phyloP scores from a whole-genome alignment of 371 early-diverging fungal species.

The Apophysomyces variabilis region DNA sequence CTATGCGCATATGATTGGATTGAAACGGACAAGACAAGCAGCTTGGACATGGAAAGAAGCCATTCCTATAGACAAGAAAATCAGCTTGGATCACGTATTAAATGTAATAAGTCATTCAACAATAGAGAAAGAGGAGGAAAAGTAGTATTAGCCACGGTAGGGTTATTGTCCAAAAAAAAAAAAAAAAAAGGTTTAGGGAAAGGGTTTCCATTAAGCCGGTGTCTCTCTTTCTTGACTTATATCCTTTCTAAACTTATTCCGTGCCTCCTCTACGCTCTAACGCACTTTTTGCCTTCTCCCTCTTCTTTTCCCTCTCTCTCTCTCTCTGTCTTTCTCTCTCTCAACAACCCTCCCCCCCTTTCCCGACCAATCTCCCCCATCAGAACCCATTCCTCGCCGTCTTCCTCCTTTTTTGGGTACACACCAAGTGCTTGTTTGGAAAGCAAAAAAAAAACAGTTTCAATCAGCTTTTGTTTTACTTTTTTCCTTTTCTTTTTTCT shows the following conservation, averaged over 20 bases:
- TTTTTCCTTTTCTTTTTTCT: constrained; percentile 17
- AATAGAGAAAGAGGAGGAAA: constrained; percentile 2
- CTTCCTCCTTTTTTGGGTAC: constrained; percentile 16
- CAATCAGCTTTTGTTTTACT: constrained; percentile 9
- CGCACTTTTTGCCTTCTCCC: constrained; percentile 9
- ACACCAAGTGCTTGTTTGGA: constrained; percentile 14
- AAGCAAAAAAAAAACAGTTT: constrained; percentile 10
- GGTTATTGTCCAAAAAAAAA: not conserved
- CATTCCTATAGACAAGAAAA: constrained; percentile 10
- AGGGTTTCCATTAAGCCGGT: too few species aligned
- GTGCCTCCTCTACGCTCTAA: not conserved
- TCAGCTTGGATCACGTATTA: not conserved
- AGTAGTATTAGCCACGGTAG: not conserved
- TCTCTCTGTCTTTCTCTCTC: not conserved
- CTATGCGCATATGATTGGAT: constrained; percentile 49
- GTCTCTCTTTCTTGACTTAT: too few species aligned
- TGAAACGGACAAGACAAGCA: constrained; percentile 50
- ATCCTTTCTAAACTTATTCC: not conserved
- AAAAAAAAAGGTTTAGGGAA: not conserved
- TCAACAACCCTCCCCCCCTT: not conserved
- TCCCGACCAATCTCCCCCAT: constrained; percentile 12
- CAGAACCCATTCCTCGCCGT: constrained; percentile 14
- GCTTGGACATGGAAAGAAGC: constrained; percentile 1
- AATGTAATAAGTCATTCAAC: not conserved
- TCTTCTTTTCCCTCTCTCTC: constrained; percentile 12